Evolutionary conservation across 768 basidiomycete species (phyloP).

Genomic region (Lactarius akahatsu): DNA sequence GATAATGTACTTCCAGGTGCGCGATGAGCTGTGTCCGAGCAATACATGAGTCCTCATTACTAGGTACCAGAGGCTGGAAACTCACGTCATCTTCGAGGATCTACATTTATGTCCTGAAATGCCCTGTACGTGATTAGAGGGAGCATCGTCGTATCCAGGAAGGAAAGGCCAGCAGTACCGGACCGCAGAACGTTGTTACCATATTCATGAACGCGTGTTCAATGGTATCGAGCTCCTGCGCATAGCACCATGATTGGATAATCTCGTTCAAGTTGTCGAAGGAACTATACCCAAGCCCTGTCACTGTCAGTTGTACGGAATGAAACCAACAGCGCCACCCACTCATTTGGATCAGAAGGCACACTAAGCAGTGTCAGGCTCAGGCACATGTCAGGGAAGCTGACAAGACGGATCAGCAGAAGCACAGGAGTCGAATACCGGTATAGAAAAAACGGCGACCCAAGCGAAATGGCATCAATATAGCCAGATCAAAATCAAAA

Average conservation of each 20-base stretch:
- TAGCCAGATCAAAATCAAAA: neutral
- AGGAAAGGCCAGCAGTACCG: constrained; percentile 15
- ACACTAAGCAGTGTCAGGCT: constrained; percentile 27
- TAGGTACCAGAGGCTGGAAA: neutral
- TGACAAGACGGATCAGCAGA: constrained; percentile 6
- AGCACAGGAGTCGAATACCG: neutral
- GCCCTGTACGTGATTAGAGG: neutral
- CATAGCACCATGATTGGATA: constrained; percentile 32
- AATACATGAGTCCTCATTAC: neutral
- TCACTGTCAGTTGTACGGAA: neutral
- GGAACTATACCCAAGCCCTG: constrained; percentile 7
- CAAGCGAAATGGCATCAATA: too few species aligned
- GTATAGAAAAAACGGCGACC: too few species aligned
- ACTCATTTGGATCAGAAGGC: constrained; percentile 25
- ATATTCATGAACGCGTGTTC: constrained; percentile 33
- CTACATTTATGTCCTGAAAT: constrained; percentile 23
- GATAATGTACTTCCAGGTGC: constrained; percentile 29
- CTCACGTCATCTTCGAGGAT: constrained; percentile 29
- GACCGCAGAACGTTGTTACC: constrained; percentile 27
- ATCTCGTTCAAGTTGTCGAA: constrained; percentile 29
- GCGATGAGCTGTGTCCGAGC: constrained; percentile 29
- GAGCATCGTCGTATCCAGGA: neutral
- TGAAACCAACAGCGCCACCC: neutral
- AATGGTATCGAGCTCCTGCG: constrained; percentile 30
- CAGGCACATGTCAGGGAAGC: constrained; percentile 30